Evolutionary conservation across 2,329 filamentous ascomycete species (phyloP).

Genomic region (Aspergillus chevalieri): DNA sequence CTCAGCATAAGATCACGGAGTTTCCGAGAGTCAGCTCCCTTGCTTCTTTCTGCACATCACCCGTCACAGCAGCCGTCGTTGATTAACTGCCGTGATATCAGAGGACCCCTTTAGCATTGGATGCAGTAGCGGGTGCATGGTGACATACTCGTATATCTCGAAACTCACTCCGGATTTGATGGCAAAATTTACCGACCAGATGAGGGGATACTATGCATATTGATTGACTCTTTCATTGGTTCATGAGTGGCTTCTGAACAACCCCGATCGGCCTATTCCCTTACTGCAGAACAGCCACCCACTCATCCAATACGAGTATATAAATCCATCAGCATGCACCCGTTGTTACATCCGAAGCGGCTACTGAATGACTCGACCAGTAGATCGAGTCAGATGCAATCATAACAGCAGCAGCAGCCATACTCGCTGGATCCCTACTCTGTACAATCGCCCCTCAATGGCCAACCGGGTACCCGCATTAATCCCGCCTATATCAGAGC

Average conservation of each 20-base stretch:
- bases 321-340: background rate
- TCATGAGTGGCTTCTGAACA: background rate
- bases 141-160: background rate
- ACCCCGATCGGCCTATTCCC: background rate
- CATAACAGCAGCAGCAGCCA: background rate
- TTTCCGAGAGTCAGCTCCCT: background rate
- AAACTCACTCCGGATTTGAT: background rate
- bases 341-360: background rate
- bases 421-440: background rate
- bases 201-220: too few species aligned
- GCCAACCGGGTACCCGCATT: background rate
- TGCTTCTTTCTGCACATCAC: background rate
- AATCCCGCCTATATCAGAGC: background rate
- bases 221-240: background rate
- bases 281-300: background rate
- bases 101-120: background rate
- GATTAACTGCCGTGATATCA: background rate
- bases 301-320: background rate
- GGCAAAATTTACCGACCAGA: background rate
- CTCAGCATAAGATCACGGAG: background rate
- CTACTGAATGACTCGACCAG: background rate
- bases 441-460: background rate
- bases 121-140: background rate
- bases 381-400: background rate
- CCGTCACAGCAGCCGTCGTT: background rate